phyloP scores from a whole-genome alignment of 495 filamentous ascomycete species.

The Penicillium bialowiezense region DNA sequence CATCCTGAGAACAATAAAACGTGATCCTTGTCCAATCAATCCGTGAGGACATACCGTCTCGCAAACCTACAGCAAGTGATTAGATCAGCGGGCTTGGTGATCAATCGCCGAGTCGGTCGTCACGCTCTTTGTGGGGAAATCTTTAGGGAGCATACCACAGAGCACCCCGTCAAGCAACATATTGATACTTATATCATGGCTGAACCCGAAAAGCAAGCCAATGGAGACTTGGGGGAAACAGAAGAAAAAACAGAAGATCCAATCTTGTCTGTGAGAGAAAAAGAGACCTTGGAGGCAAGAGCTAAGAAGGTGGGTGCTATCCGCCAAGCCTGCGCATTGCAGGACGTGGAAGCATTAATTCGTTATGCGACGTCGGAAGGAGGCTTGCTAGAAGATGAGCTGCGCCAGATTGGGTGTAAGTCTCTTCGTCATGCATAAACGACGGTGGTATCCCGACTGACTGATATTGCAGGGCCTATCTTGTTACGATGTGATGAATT shows the following conservation, averaged over 20 bases:
- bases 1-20: background rate
- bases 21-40: background rate
- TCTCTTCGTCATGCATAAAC: slow-evolving; percentile 17
- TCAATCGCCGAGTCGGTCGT: background rate
- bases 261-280: background rate
- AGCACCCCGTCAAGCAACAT: background rate
- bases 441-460: background rate
- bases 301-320: slow-evolving; percentile 49
- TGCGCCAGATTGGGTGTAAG: slow-evolving; percentile 84
- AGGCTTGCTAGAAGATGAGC: slow-evolving; percentile 76
- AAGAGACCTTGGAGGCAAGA: slow-evolving; percentile 3
- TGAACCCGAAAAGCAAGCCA: too few relatives aligned
- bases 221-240: background rate
- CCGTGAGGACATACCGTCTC: background rate
- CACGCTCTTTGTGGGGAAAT: background rate
- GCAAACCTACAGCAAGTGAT: background rate
- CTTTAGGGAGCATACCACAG: background rate
- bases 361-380: slow-evolving; percentile 66
- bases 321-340: slow-evolving; percentile 61
- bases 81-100: background rate
- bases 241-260: slow-evolving; percentile 1
- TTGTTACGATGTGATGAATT: slow-evolving; percentile 59
- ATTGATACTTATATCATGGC: background rate
- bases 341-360: slow-evolving; percentile 61
- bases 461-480: slow-evolving; percentile 63